These are phyloP conservation scores for Prototheca stagnorum DNA, from an alignment of 163 green algal genomes.

Conservation along the genomic window DNA sequence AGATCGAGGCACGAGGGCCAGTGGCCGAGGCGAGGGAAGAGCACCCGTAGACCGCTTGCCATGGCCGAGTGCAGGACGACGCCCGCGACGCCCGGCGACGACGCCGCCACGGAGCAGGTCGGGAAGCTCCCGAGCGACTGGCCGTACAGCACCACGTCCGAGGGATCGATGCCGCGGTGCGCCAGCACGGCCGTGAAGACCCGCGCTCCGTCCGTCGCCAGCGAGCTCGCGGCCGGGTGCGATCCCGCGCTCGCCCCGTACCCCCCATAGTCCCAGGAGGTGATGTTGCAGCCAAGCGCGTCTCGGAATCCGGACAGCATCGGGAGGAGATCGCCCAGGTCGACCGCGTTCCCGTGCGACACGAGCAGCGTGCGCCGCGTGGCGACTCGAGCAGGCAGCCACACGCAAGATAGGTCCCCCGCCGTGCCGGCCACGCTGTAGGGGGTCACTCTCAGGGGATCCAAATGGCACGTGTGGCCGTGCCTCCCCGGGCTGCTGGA, in stretches of 20 bases:
- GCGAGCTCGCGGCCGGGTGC: conserved; percentile 34
- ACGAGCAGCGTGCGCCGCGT: conserved; percentile 45
- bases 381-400: not conserved
- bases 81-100: conserved; percentile 33
- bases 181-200: conserved; percentile 25
- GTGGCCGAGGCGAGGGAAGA: conserved; percentile 46
- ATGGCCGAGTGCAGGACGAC: conserved; percentile 56
- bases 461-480: not conserved
- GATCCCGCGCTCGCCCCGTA: conserved; percentile 52
- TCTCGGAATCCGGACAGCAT: conserved; percentile 21
- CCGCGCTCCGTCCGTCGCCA: conserved; percentile 46
- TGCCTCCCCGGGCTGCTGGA: not conserved
- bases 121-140: conserved; percentile 44
- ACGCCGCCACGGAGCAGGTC: conserved; percentile 42
- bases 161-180: conserved; percentile 10
- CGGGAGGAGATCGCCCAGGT: conserved; percentile 40
- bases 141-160: conserved; percentile 61
- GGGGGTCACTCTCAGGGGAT: not conserved
- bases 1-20: conserved; percentile 64
- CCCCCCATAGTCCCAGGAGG: conserved; percentile 29
- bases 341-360: conserved; percentile 71
- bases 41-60: conserved; percentile 53
- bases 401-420: too few relatives aligned
- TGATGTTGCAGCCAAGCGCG: conserved; percentile 28
- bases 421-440: not conserved